Evolutionary conservation across 192 early-diverging fungal species (phyloP), one percentile per base, ranked within the genome.

Genomic region (Gryganskiella cystojenkinii): DNA sequence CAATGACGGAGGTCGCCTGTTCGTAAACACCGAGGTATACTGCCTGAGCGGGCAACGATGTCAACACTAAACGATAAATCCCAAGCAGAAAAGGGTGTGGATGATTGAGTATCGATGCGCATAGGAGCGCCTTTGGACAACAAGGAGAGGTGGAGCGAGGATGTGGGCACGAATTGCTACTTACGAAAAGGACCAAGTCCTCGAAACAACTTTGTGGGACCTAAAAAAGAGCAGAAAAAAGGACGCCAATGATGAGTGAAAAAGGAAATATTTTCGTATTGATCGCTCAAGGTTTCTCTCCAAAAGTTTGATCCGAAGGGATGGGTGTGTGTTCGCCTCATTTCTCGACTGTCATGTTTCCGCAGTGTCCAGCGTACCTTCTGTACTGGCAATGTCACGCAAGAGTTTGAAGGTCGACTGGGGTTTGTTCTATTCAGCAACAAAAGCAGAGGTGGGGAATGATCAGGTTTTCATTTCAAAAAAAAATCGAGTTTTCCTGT

Each of bases 11-110:
- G 17, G 73, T 76, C 25, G 73, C 73, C 19, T 76, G 73, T 37
- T 76, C 73, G 20, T 76, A 76, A 25, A 76, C 73, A 27, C 73
- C 73, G 3, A 76, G 73, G 73, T 76, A 76, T 59, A 76, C 44
- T 45, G 60, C 67, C 31, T 76, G 73, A 13, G 73, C 61, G 5
- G 73, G 73, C 55, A 76, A 30, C 19, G 73, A 76, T 34, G 73
- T 76, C 54, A 76, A 45, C 59, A 76, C 73, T 76, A 58, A 15
- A 20, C 0, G 35, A 24, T 31, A 24, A 11, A 14, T n/a, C n/a
- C n/a, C 7, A 27, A 20, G 28, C 0, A 33, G 11, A 35, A 9
- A 67, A 2, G 20, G n/a, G n/a, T n/a, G n/a, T n/a, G n/a, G n/a
- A n/a, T n/a, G n/a, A n/a, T n/a, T n/a, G n/a, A n/a, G n/a, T n/a